Conservation (phyloP, 1,284 basidiomycete species). For the Melampsora americana region DNA sequence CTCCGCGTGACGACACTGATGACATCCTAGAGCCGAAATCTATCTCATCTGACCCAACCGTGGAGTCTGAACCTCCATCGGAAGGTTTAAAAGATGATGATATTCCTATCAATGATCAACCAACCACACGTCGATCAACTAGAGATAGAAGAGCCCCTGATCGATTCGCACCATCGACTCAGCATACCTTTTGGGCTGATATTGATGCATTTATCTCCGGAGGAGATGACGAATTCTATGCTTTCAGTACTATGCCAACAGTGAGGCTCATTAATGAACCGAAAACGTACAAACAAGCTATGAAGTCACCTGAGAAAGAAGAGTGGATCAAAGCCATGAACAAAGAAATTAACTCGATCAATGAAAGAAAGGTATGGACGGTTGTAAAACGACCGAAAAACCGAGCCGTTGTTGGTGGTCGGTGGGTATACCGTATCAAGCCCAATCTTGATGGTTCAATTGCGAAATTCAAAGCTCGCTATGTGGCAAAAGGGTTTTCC, state of each 20-base stretch:
- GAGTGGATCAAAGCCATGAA: too few species aligned
- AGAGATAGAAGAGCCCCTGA: not conserved
- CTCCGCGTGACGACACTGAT: too few species aligned
- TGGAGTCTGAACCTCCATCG: not conserved
- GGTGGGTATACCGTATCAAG: conserved; percentile 38
- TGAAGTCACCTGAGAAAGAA: too few species aligned
- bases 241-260: too few species aligned
- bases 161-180: not conserved
- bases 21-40: too few species aligned
- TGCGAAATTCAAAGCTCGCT: conserved; percentile 43
- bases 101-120: not conserved
- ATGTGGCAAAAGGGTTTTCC: conserved; percentile 45
- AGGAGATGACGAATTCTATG: not conserved
- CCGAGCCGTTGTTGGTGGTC: not conserved
- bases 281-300: too few species aligned
- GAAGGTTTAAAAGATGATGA: not conserved
- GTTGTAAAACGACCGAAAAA: too few species aligned
- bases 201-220: not conserved
- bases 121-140: not conserved
- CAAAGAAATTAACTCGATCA: too few species aligned
- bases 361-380: too few species aligned
- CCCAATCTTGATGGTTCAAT: too few species aligned
- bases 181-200: not conserved
- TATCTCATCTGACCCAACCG: not conserved
- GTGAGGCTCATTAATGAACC: too few species aligned